Base-by-base conservation (phyloP, 352 stramenopile genomes). In the Phytophthora capsici region DNA sequence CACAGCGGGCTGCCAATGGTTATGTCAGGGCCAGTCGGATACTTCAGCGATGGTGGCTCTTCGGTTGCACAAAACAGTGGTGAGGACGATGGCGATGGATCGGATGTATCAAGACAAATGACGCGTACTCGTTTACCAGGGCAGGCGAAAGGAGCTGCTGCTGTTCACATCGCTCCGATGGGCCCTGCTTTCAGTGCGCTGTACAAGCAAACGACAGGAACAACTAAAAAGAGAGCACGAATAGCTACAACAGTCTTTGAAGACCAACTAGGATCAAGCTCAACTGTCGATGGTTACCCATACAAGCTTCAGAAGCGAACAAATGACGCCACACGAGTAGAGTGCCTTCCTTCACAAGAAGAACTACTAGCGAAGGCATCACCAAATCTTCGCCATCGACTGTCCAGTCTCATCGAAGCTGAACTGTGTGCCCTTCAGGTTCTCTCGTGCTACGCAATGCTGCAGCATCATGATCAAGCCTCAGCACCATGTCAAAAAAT, bases 371-470 rank as follows among this genome's bases (percentile, higher is more conserved):
- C 83, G 47, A 88, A 84, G 40, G 84, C 86, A 12, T 89, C 86
- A 1, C 84, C 86, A 9, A 88, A 79, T 45, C 74, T 93, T 53
- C 82, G 85, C 16, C 79, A 87, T 23, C 81, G 83, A 8, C 55
- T 93, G 26, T 87, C 85, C 16, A 88, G 77, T 52, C 73, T 94
- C 12, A 89, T 91, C 46, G 86, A 94, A 66, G 75, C 84, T 2
- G 86, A 94, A 57, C 60, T 94, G 40, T 93, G 82, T 46, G 86
- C 86, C 26, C 76, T 94, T 23, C 86, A 94, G 68, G 86, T 94
- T 44, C 79, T 94, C 4, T 91, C 80, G 36, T 91, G 81, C 62
- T 90, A 88, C 44, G 80, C 81, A 6, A 77, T 87, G 63, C 66
- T 89, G 12, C 82, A 86, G 57, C 82, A 88, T 40, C 62, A 88